Evolutionary conservation across 2,329 filamentous ascomycete species (phyloP).

Genomic region (Cercospora janseana): DNA sequence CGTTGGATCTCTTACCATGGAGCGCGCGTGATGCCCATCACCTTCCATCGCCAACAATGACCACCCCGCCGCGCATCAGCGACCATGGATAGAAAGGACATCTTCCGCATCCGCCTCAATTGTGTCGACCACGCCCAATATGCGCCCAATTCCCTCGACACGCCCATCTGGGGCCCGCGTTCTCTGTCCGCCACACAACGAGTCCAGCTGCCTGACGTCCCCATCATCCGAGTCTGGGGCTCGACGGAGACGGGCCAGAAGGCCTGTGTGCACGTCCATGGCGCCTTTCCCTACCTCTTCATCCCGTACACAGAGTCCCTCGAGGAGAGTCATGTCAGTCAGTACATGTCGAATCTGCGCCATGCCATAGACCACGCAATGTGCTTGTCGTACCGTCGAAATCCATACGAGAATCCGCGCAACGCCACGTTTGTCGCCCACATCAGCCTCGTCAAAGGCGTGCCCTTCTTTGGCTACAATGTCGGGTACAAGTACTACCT

Average conservation of each 20-base stretch:
- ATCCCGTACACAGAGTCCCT: slow-evolving; percentile 46
- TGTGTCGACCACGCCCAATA: slow-evolving; percentile 95
- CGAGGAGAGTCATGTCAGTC: slow-evolving; percentile 56
- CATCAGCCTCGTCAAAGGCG: slow-evolving; percentile 85
- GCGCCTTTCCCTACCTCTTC: slow-evolving; percentile 93
- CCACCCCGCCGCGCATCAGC: slow-evolving; percentile 19
- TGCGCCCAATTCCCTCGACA: slow-evolving; percentile 74
- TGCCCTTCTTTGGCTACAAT: slow-evolving; percentile 94
- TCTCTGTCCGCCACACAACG: slow-evolving; percentile 61
- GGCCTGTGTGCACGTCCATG: slow-evolving; percentile 92
- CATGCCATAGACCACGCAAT: slow-evolving; percentile 88
- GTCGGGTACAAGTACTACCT: slow-evolving; percentile 88
- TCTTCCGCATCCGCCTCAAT: slow-evolving; percentile 86
- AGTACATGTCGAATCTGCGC: slow-evolving; percentile 75
- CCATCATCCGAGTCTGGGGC: slow-evolving; percentile 86
- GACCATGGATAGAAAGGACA: slow-evolving; percentile 33
- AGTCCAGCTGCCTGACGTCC: slow-evolving; percentile 68
- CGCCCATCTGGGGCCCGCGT: slow-evolving; percentile 55
- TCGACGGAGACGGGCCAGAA: slow-evolving; percentile 93
- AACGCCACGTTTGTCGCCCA: slow-evolving; percentile 78
- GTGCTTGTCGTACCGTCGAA: slow-evolving; percentile 77
- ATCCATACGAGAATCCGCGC: slow-evolving; percentile 61
- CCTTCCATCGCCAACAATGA: slow-evolving; percentile 28
- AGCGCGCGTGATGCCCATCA: slow-evolving; percentile 7
- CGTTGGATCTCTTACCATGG: too few relatives aligned